Evolutionary conservation across 192 early-diverging fungal genomes (phyloP).

Genomic region (Powellomyces hirtus): DNA sequence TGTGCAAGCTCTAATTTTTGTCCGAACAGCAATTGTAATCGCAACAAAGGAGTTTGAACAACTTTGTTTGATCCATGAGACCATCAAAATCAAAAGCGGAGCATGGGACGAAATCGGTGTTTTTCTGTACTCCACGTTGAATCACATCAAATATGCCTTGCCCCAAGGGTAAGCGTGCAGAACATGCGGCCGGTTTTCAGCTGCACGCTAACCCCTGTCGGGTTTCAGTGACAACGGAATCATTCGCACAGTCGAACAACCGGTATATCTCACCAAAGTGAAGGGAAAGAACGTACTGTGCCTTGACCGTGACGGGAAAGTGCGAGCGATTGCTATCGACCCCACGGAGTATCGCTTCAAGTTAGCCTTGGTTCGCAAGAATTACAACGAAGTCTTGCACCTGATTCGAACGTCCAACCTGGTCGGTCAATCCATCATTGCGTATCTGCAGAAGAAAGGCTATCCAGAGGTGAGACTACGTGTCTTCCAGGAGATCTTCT

Average conservation of each 20-base stretch:
- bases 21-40: constrained; percentile 71
- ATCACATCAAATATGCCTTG: constrained; percentile 97
- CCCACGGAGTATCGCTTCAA: constrained; percentile 99
- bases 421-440: constrained; percentile 98
- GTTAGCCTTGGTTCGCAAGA: constrained; percentile 80
- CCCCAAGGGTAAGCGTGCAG: constrained; percentile 71
- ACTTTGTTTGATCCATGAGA: constrained; percentile 89
- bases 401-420: constrained; percentile 96
- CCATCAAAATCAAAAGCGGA: constrained; percentile 97
- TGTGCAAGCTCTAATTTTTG: neutral
- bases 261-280: constrained; percentile 85
- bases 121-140: constrained; percentile 93
- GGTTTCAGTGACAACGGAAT: constrained; percentile 84
- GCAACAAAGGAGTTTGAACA: constrained; percentile 86
- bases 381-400: constrained; percentile 95
- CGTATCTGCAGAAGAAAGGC: constrained; percentile 98
- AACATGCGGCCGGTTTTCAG: neutral
- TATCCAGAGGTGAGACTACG: constrained; percentile 77
- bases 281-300: constrained; percentile 83
- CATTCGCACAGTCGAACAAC: constrained; percentile 94
- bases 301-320: constrained; percentile 87
- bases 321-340: constrained; percentile 85
- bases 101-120: constrained; percentile 92
- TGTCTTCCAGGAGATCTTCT: neutral
- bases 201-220: neutral